Conservation (phyloP, 2,329 filamentous ascomycete species). For the Ophiostoma ips region DNA sequence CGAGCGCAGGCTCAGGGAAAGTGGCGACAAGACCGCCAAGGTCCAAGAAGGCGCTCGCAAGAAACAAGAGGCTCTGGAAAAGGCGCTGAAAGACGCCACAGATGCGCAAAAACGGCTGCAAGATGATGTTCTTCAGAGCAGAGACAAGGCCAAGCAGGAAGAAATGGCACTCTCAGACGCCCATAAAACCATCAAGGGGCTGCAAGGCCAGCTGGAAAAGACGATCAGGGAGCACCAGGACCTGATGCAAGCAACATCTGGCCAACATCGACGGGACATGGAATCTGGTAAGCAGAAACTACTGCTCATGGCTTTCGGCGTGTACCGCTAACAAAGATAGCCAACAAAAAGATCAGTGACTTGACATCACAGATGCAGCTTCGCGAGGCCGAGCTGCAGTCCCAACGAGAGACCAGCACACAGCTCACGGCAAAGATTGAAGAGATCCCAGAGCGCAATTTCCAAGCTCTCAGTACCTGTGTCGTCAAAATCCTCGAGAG, state of each 20-base stretch:
- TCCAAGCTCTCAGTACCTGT: constrained; percentile 8
- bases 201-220: constrained; percentile 21
- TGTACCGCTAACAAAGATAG: background rate
- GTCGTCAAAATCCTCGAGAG: constrained; percentile 10
- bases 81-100: constrained; percentile 32
- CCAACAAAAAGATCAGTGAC: constrained; percentile 6
- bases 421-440: constrained; percentile 5
- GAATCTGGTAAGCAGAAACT: constrained; percentile 9
- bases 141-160: constrained; percentile 4
- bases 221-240: constrained; percentile 19
- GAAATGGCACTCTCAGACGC: constrained; percentile 20
- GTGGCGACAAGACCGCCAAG: constrained; percentile 17
- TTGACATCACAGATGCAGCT: background rate
- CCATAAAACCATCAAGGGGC: constrained; percentile 19
- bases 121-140: constrained; percentile 7
- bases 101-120: constrained; percentile 31
- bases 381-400: constrained; percentile 6
- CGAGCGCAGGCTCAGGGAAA: constrained; percentile 18
- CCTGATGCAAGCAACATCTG: constrained; percentile 8
- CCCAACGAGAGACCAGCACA: background rate
- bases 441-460: constrained; percentile 9
- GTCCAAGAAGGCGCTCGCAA: constrained; percentile 23
- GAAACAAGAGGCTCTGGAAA: constrained; percentile 28
- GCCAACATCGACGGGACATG: constrained; percentile 7
- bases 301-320: too few relatives aligned